Percentiles rank a stretch among this genome's conserved stretches.
Evolutionary conservation across 2,329 filamentous ascomycete genomes (phyloP).

Genomic region (Colletotrichum sp.): DNA sequence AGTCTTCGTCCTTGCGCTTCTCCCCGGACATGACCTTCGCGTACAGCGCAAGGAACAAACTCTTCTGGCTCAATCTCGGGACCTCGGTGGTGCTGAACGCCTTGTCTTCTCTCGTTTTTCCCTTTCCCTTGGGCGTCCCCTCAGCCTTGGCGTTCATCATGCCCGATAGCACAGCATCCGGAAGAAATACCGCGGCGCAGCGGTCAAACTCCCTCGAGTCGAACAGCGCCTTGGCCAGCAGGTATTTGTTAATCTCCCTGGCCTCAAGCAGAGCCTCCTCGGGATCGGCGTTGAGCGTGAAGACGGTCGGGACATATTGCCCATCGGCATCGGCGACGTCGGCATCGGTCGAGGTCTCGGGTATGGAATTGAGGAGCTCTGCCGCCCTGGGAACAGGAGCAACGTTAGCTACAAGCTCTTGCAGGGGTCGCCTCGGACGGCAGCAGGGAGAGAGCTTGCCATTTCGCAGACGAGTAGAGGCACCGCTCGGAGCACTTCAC

Average conservation of each 20-base stretch:
- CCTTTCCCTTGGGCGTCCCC: conserved; percentile 61
- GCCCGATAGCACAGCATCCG: conserved; percentile 76
- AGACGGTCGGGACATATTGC: conserved; percentile 50
- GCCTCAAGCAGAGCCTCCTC: conserved; percentile 79
- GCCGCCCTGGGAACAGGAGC: conserved; percentile 71
- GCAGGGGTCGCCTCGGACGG: background rate
- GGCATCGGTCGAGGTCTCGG: conserved; percentile 60
- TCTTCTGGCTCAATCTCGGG: conserved; percentile 81
- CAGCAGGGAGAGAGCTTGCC: conserved; percentile 55
- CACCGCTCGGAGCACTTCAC: conserved; percentile 93
- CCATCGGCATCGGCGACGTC: conserved; percentile 45
- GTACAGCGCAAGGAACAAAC: conserved; percentile 89
- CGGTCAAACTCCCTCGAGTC: conserved; percentile 95
- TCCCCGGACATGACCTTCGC: conserved; percentile 93
- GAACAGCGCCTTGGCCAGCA: conserved; percentile 92
- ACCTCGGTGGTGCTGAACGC: conserved; percentile 33
- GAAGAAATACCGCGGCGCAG: conserved; percentile 87
- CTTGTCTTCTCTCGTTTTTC: conserved; percentile 49
- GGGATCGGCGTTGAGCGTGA: conserved; percentile 67
- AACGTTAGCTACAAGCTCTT: conserved; percentile 11
- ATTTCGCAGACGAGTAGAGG: conserved; percentile 96
- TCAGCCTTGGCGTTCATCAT: conserved; percentile 58
- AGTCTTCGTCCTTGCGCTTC: conserved; percentile 95
- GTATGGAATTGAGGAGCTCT: conserved; percentile 87
- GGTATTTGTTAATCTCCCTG: conserved; percentile 80